Percentiles rank a stretch among this genome's conserved stretches.
phyloP scores from a whole-genome alignment of 257 asterid species.

The Nicotiana benthamiana region DNA sequence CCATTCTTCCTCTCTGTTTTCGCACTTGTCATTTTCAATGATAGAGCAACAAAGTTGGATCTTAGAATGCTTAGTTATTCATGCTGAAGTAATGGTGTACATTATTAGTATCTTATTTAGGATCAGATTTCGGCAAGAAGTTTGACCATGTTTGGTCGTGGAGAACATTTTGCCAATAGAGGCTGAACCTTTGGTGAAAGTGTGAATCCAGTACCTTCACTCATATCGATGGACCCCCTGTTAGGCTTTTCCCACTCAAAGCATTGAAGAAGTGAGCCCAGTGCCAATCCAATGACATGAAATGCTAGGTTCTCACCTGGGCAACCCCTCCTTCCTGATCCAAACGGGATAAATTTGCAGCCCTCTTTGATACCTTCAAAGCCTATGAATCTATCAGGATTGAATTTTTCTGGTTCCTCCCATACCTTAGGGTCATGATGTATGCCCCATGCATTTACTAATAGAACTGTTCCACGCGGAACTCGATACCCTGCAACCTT shows the following conservation, averaged over 20 bases:
- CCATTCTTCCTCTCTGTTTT: neutral
- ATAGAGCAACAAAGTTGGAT: neutral
- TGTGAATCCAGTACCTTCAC: conserved; percentile 36
- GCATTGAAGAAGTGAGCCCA: conserved; percentile 58
- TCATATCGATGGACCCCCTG: conserved; percentile 34
- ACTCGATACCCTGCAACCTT: conserved; percentile 43
- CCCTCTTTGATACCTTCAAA: conserved; percentile 22
- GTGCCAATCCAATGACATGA: conserved; percentile 37
- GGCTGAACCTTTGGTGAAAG: conserved; percentile 39
- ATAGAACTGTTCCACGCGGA: conserved; percentile 36
- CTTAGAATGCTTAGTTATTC: neutral
- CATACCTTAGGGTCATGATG: conserved; percentile 52
- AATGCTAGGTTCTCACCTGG: conserved; percentile 64
- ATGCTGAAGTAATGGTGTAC: neutral
- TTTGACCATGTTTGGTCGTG: conserved; percentile 22
- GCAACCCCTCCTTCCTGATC: conserved; percentile 61
- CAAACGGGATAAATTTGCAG: conserved; percentile 39
- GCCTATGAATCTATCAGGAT: conserved; percentile 46
- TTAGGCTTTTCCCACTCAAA: conserved; percentile 50
- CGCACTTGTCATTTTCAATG: neutral
- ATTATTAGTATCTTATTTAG: neutral
- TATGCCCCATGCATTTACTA: conserved; percentile 61
- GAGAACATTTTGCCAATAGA: conserved; percentile 43
- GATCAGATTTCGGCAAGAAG: conserved; percentile 24
- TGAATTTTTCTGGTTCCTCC: conserved; percentile 44